Conservation (phyloP, 306 rosid genomes). For the Calophaca sinica region DNA sequence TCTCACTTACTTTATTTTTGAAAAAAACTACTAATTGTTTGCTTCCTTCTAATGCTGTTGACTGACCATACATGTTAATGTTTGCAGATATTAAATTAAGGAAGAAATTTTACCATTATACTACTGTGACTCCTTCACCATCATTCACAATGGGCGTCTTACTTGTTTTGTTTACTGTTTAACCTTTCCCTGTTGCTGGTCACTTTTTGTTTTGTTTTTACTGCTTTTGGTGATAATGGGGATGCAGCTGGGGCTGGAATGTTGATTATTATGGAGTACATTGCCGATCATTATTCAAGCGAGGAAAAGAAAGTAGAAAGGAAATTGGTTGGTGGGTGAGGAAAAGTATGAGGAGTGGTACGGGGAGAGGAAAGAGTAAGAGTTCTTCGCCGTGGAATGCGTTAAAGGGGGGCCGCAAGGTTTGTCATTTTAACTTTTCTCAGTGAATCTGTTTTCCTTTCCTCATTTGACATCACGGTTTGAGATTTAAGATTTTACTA, state of each 20-base stretch:
- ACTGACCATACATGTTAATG: background rate
- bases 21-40: background rate
- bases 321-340: conserved; percentile 39
- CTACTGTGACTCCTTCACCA: conserved; percentile 4
- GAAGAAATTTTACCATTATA: conserved; percentile 19
- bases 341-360: conserved; percentile 19
- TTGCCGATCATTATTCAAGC: conserved; percentile 2
- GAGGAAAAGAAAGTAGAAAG: conserved; percentile 31
- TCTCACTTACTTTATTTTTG: conserved; percentile 19
- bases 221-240: background rate
- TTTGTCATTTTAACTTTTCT: conserved; percentile 37
- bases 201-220: conserved; percentile 27
- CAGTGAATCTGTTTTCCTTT: background rate
- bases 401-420: conserved; percentile 8
- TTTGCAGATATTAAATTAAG: background rate
- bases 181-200: background rate
- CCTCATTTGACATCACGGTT: too few species aligned
- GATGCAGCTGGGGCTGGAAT: background rate
- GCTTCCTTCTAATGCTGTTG: conserved; percentile 9
- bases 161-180: background rate
- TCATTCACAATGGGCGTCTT: background rate
- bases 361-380: conserved; percentile 7
- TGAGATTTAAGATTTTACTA: background rate
- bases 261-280: background rate
- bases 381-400: conserved; percentile 23